phyloP scores from a whole-genome alignment of 805 yeast genomes.

The Isabelozyma heimii region DNA sequence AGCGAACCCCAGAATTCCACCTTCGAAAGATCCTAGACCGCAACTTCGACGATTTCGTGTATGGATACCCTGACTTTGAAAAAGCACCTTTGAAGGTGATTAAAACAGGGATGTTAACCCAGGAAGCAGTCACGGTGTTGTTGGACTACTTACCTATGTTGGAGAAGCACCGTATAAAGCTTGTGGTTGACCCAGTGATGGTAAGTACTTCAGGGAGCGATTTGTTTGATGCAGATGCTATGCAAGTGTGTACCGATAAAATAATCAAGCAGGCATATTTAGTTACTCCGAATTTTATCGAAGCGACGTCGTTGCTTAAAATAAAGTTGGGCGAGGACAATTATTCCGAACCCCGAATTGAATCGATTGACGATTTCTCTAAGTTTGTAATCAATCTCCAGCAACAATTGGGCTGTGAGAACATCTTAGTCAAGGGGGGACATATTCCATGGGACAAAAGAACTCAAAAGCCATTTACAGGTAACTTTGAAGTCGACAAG shows the following conservation, averaged over 20 bases:
- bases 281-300: constrained; percentile 74
- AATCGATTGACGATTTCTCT: constrained; percentile 32
- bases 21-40: constrained; percentile 50
- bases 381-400: constrained; percentile 23
- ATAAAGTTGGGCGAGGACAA: constrained; percentile 19
- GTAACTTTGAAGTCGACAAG: background rate
- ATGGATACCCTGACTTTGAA: constrained; percentile 16
- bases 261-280: constrained; percentile 55
- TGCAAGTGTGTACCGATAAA: constrained; percentile 39
- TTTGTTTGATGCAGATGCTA: constrained; percentile 48
- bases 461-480: constrained; percentile 9
- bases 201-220: constrained; percentile 74
- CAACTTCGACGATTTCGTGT: constrained; percentile 56
- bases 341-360: constrained; percentile 17
- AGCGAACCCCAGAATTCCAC: constrained; percentile 40
- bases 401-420: constrained; percentile 36
- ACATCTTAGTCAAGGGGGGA: constrained; percentile 78
- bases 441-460: constrained; percentile 50
- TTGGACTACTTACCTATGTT: constrained; percentile 30
- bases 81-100: constrained; percentile 51
- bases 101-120: constrained; percentile 77
- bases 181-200: constrained; percentile 83
- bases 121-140: constrained; percentile 51
- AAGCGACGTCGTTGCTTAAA: constrained; percentile 48
- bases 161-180: constrained; percentile 18